Evolutionary conservation across 2,329 filamentous ascomycete genomes (phyloP), one percentile per base, ranked within the genome.

Genomic region (Zasmidium citrigriseum): DNA sequence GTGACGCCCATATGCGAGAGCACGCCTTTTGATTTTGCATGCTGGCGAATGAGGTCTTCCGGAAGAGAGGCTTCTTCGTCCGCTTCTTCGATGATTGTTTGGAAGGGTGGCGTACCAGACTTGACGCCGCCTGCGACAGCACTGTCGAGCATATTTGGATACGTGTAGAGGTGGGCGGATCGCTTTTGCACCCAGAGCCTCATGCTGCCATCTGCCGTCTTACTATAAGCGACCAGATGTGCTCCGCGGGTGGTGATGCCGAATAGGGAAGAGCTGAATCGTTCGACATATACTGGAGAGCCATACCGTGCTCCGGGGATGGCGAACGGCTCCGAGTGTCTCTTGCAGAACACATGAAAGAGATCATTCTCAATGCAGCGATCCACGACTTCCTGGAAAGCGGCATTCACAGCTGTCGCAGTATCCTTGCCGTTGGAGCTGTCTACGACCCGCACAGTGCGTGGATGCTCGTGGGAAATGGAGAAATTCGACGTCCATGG

Each of bases 141-240:
- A 73, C 97, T 98, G 74, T 98, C 95, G 60, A 98, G 81, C 80
- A 96, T 92, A 22, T 88, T 83, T 0, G 89, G 88, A 69, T 92
- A 99, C 0, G 91, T 96, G 64, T 89, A 86, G 78, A 98, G 97
- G 61, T 81, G 83, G 52, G 80, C 80, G 11, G 91, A 84, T 9
- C 93, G 83, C 48, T 87, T 83, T 2, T 93, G 89, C 1, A 96
- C 84, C 93, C 95, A 97, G 45, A 98, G 80, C 68, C 86, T 88
- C 34, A 57, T 52, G 16, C 18, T 22, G 21, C 86, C 87, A 38
- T 66, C 75, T 2, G 74, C 67, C 11, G 46, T 51, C 7, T 78
- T 73, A 21, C 88, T 82, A 68, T 89, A 96, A 12, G 84, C 89
- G 22, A 86, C 89, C 82, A 95, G 84, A 73, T 96, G 71, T 21